A percentile compares a stretch with the other conserved stretches of the same genome.
Evolutionary conservation across 148 eudicot genomes (phyloP).

Genomic region (Silene latifolia): DNA sequence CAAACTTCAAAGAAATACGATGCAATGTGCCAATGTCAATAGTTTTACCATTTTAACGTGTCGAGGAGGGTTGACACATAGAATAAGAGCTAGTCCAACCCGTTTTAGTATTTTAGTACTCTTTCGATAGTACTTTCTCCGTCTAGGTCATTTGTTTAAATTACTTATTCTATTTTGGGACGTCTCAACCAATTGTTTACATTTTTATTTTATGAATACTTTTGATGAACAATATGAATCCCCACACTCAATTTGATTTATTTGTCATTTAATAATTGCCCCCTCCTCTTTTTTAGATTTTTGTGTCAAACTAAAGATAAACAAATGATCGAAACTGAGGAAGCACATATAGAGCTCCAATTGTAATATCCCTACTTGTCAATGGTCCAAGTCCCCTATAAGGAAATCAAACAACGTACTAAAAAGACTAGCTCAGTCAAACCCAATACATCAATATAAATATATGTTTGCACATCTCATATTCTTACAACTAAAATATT

Average conservation of each 20-base stretch:
- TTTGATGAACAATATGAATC: too few relatives aligned
- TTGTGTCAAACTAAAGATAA: too few relatives aligned
- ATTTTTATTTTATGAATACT: too few relatives aligned
- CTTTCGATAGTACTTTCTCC: too few relatives aligned
- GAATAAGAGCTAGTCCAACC: constrained; percentile 2
- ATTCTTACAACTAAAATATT: background rate
- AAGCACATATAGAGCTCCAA: background rate
- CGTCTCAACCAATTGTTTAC: too few relatives aligned
- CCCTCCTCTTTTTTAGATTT: too few relatives aligned
- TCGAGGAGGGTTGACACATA: background rate
- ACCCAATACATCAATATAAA: background rate
- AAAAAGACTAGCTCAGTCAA: background rate
- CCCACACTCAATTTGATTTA: too few relatives aligned
- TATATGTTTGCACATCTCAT: background rate
- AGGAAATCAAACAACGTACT: background rate
- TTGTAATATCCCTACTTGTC: background rate
- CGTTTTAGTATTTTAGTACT: background rate
- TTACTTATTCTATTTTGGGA: too few relatives aligned
- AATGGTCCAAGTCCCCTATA: constrained; percentile 10
- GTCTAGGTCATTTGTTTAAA: too few relatives aligned
- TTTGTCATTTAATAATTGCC: too few relatives aligned
- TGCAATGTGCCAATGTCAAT: background rate
- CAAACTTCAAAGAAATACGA: too few relatives aligned
- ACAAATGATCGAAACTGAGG: too few relatives aligned
- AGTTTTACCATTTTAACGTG: background rate